phyloP scores from a whole-genome alignment of 1,284 basidiomycete genomes.

The Boletus holoroseus region DNA sequence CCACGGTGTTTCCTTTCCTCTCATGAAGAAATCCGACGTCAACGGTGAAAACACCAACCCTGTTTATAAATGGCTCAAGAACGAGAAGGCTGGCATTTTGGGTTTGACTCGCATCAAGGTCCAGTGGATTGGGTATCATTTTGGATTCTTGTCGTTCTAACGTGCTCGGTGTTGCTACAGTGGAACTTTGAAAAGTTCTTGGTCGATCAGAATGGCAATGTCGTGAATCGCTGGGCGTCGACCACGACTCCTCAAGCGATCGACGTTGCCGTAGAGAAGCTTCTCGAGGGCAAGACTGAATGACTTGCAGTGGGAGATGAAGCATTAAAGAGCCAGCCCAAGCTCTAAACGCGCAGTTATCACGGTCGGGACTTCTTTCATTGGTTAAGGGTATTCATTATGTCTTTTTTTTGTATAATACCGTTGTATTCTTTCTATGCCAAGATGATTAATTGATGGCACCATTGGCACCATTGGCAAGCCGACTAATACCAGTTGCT shows the following conservation, averaged over 20 bases:
- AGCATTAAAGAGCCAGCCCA: background rate
- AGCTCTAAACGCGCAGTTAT: conserved; percentile 6
- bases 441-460: background rate
- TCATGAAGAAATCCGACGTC: conserved; percentile 88
- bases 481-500: background rate
- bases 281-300: conserved; percentile 34
- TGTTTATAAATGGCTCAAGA: conserved; percentile 84
- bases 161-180: conserved; percentile 32
- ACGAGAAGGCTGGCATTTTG: conserved; percentile 66
- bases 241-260: conserved; percentile 70
- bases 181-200: conserved; percentile 82
- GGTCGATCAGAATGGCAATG: conserved; percentile 65
- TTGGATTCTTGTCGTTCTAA: background rate
- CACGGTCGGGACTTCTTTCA: background rate
- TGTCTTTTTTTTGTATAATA: background rate
- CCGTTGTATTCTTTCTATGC: background rate
- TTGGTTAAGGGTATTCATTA: background rate
- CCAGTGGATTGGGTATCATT: conserved; percentile 14
- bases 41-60: conserved; percentile 79
- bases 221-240: conserved; percentile 74
- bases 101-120: conserved; percentile 78
- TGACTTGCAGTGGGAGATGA: conserved; percentile 13
- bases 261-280: conserved; percentile 60
- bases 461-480: background rate
- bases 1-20: conserved; percentile 78